These are phyloP conservation scores for Vitellaria paradoxa DNA, from an alignment of 179 eudicot species.

Conservation along the genomic window DNA sequence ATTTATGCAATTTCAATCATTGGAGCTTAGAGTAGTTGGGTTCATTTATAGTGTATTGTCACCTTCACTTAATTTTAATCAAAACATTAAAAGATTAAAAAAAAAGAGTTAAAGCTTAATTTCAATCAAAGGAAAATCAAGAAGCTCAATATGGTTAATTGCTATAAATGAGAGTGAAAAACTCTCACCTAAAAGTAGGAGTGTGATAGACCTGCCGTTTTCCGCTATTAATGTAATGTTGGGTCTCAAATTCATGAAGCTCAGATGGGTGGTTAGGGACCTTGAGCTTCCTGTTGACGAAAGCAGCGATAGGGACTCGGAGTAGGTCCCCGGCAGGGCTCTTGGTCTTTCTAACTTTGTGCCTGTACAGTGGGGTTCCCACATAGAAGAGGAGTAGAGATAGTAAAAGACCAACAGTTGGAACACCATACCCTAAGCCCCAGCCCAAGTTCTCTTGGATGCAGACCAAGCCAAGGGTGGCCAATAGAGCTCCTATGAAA, in stretches of 20 bases:
- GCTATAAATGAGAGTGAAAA: not conserved
- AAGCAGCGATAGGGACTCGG: constrained; percentile 33
- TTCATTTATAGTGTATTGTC: not conserved
- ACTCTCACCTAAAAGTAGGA: constrained; percentile 51
- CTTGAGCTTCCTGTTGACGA: constrained; percentile 43
- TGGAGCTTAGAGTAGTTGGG: not conserved
- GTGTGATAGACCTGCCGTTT: constrained; percentile 39
- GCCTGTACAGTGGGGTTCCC: constrained; percentile 67
- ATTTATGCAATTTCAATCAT: not conserved
- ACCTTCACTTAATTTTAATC: not conserved
- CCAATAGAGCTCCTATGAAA: constrained; percentile 60
- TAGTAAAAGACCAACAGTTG: constrained; percentile 51
- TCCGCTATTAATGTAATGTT: constrained; percentile 23
- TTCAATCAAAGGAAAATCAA: not conserved
- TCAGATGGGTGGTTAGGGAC: constrained; percentile 29
- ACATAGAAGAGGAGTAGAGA: constrained; percentile 61
- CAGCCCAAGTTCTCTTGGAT: constrained; percentile 83
- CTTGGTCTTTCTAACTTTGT: constrained; percentile 46
- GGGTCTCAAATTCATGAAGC: constrained; percentile 43
- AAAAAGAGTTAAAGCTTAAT: no score
- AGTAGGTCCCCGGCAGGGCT: constrained; percentile 53
- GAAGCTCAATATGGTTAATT: not conserved
- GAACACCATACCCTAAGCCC: constrained; percentile 84
- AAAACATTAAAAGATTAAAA: no score
- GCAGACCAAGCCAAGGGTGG: constrained; percentile 65